These are phyloP conservation scores for Magnolia sinica DNA, from an alignment of 164 flowering plant genomes.

Conservation along the genomic window DNA sequence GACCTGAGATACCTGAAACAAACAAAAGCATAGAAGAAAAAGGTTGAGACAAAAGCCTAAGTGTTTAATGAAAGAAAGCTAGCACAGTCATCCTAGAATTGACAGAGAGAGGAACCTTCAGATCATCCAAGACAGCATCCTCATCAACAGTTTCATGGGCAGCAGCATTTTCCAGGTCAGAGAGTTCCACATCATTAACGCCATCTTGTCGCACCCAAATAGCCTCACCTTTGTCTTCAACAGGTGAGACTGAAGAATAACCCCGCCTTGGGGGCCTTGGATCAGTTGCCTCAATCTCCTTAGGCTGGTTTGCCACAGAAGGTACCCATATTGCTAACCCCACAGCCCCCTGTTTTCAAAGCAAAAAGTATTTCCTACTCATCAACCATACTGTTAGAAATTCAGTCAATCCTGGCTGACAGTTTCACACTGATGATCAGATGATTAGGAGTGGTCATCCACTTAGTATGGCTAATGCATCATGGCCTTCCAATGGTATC, in stretches of 20 bases:
- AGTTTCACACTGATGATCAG: too few species aligned
- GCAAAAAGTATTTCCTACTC: not conserved
- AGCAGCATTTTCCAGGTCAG: conserved; percentile 37
- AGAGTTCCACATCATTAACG: conserved; percentile 55
- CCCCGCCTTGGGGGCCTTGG: conserved; percentile 41
- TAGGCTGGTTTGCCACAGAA: conserved; percentile 74
- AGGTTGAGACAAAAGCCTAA: not conserved
- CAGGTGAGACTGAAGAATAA: conserved; percentile 55
- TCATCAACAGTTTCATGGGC: conserved; percentile 39
- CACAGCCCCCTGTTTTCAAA: conserved; percentile 82
- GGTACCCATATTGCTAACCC: conserved; percentile 99
- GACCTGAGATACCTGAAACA: conserved; percentile 73
- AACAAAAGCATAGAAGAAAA: not conserved
- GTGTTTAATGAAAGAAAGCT: not conserved
- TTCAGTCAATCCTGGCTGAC: not conserved
- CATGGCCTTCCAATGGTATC: too few species aligned
- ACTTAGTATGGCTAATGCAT: too few species aligned
- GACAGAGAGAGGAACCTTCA: conserved; percentile 47
- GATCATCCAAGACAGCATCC: conserved; percentile 61
- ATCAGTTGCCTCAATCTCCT: conserved; percentile 60
- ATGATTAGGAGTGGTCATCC: too few species aligned
- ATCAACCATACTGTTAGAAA: not conserved
- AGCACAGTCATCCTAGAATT: not conserved
- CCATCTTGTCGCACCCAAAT: conserved; percentile 38
- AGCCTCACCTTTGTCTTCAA: conserved; percentile 50